Percentiles rank a stretch among this genome's conserved stretches.
Evolutionary conservation across 768 basidiomycete species (phyloP).

Genomic region (Cystobasidium onofrii): DNA sequence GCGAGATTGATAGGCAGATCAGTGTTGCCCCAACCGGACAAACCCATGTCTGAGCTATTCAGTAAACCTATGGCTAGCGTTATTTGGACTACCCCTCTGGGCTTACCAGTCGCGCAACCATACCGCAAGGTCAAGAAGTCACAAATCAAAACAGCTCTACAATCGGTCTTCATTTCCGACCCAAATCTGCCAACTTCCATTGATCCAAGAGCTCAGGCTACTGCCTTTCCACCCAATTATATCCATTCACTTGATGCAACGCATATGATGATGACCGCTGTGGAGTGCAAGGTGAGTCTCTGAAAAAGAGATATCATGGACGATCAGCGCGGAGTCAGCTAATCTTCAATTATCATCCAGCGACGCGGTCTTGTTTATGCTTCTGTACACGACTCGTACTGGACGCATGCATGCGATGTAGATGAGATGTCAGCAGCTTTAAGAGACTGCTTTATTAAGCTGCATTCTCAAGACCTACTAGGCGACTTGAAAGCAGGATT

Average conservation of each 20-base stretch:
- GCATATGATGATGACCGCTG: constrained; percentile 94
- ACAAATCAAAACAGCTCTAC: constrained; percentile 73
- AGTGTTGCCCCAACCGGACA: constrained; percentile 2
- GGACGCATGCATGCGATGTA: constrained; percentile 84
- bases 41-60: constrained; percentile 48
- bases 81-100: constrained; percentile 93
- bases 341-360: constrained; percentile 50
- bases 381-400: constrained; percentile 97
- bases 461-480: constrained; percentile 82
- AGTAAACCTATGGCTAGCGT: constrained; percentile 93
- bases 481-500: constrained; percentile 50
- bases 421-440: constrained; percentile 83
- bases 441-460: constrained; percentile 82
- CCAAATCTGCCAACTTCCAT: constrained; percentile 70
- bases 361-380: constrained; percentile 73
- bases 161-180: constrained; percentile 83
- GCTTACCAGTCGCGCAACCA: constrained; percentile 89
- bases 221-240: constrained; percentile 98
- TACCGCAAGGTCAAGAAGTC: constrained; percentile 75
- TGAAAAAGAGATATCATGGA: too few relatives aligned
- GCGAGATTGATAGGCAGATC: constrained; percentile 64
- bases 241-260: constrained; percentile 96
- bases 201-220: constrained; percentile 74
- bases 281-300: constrained; percentile 75
- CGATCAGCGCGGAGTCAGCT: too few relatives aligned